A percentile compares a stretch with the other conserved stretches of the same genome.
Conservation (phyloP, 2,329 filamentous ascomycete genomes). For the Colletotrichum karsti region DNA sequence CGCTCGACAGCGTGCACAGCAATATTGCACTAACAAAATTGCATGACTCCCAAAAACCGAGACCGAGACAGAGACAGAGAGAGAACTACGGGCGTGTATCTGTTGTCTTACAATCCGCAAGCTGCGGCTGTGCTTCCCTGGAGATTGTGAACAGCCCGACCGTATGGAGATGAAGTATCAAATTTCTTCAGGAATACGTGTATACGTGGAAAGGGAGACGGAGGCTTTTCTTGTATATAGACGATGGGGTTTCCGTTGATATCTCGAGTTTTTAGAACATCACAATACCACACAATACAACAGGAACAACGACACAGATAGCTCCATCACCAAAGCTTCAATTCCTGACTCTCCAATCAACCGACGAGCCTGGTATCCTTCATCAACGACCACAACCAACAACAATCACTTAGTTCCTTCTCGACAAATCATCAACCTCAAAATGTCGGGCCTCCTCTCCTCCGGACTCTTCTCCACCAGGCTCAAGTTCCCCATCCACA, state of each 20-base stretch:
- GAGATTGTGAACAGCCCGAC: neutral
- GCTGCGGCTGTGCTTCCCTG: neutral
- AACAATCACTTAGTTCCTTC: neutral
- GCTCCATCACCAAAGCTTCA: neutral
- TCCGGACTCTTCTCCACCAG: neutral
- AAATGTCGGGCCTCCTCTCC: neutral
- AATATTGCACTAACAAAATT: neutral
- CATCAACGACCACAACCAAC: neutral
- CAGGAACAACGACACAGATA: neutral
- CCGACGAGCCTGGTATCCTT: too few relatives aligned
- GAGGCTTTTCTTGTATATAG: neutral
- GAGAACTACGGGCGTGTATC: neutral
- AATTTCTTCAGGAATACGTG: neutral
- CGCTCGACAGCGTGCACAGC: too few relatives aligned
- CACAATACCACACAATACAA: neutral
- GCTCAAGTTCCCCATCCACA: constrained; percentile 24
- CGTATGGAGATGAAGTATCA: neutral
- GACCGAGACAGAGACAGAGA: neutral
- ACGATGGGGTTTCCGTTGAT: neutral
- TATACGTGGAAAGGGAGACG: neutral
- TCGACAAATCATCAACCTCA: neutral
- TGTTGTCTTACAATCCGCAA: neutral
- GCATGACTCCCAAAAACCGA: constrained; percentile 1
- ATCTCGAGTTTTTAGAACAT: neutral
- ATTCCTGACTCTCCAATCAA: neutral